phyloP scores from a whole-genome alignment of 1,284 basidiomycete genomes.

The Ustilago trichophora region DNA sequence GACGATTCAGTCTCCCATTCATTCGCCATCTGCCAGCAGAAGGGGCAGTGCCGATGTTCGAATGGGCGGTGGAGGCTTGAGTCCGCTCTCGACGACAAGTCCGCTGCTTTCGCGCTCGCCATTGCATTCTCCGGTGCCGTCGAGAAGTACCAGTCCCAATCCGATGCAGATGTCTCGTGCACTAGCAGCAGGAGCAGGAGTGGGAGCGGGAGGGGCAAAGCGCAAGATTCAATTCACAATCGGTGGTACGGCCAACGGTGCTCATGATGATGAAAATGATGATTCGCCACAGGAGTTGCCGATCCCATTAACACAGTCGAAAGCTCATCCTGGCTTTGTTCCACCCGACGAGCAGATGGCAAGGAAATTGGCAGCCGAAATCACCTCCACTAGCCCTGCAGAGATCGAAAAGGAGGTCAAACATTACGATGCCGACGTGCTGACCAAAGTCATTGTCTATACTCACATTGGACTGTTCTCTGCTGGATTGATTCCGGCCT shows the following conservation, averaged over 20 bases:
- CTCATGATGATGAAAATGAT: neutral
- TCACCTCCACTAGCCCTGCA: conserved; percentile 1
- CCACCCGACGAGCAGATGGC: conserved; percentile 32
- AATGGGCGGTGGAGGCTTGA: no score
- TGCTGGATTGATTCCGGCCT: conserved; percentile 41
- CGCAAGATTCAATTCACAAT: conserved; percentile 40
- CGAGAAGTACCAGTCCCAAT: conserved; percentile 32
- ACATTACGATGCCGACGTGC: conserved; percentile 82
- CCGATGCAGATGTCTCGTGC: conserved; percentile 28
- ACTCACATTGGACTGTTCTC: conserved; percentile 79
- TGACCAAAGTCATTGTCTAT: conserved; percentile 92
- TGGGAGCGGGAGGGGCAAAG: neutral
- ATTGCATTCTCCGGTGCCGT: conserved; percentile 22
- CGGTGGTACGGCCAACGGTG: conserved; percentile 10
- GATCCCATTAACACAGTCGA: conserved; percentile 27
- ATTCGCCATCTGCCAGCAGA: conserved; percentile 10
- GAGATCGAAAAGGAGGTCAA: conserved; percentile 68
- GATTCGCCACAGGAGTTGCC: conserved; percentile 15
- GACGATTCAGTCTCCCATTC: conserved; percentile 18
- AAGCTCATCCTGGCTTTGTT: conserved; percentile 30
- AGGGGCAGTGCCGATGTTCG: conserved; percentile 8
- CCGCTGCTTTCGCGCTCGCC: conserved; percentile 8
- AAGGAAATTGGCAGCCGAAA: conserved; percentile 15
- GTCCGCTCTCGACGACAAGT: neutral
- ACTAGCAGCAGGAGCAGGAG: no score